Base-by-base conservation (phyloP, 768 basidiomycete species). In the Panaeolus papilionaceus region DNA sequence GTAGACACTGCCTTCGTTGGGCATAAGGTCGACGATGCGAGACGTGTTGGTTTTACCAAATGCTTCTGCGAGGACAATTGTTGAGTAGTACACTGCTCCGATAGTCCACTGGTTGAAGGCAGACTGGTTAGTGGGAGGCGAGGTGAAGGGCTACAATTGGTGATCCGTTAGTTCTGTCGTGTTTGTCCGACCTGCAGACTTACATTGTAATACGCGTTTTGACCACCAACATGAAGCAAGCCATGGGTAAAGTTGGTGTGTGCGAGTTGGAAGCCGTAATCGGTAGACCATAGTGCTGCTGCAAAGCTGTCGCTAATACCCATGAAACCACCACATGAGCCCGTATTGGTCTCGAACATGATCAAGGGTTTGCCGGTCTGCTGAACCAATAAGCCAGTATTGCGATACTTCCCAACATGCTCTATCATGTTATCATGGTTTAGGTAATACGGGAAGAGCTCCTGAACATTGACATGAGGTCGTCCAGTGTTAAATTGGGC, bases 261-360 rank as follows among this genome's bases (percentile, higher is more conserved):
- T 4, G 88, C 89, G 84, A 90, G 84, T 73, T 88, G 91, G 82
- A 84, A 74, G 0, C 80, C 85, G 75, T 88, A 89, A 73, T 91
- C 90, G 67, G 89, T 71, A 11, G 80, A 86, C 89, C 90, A 92
- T 10, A 92, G 79, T 18, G 88, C 85, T 0, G 86, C 89, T 4
- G 86, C 89, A 69, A 88, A 92, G 64, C 80, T 83, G 71, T 91
- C 86, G 38, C 83, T 85, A 23, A 91, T 77, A 2, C 90, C 91
- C 18, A 85, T 78, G 73, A 91, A 89, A 7, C 91, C 90, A 75
- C 88, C 89, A 79, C 90, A 91, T 58, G 86, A 86, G 8, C 89
- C 89, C 0, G 86, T 86, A 72, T 91, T 91, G 6, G 88, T 90
- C 73, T 92, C 91, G 68, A 91, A 85, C 88, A 92, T 90, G 62